These are phyloP conservation scores for Podospora fimiseda DNA, from an alignment of 495 filamentous ascomycete species.

Conservation along the genomic window DNA sequence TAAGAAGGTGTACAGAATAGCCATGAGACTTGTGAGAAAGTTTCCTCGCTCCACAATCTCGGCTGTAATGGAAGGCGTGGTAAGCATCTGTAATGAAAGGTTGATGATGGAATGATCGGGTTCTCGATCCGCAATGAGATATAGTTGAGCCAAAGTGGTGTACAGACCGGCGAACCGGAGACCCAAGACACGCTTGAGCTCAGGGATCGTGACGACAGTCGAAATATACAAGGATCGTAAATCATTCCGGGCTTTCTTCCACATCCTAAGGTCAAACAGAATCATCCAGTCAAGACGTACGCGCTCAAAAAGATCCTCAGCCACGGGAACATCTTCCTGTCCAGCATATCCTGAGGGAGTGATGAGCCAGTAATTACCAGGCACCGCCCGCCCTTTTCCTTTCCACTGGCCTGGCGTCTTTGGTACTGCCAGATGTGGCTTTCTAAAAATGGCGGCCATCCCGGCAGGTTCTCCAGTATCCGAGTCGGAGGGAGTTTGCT, in stretches of 20 bases:
- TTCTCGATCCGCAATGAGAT: constrained; percentile 92
- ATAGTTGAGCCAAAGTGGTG: constrained; percentile 86
- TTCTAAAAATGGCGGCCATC: constrained; percentile 42
- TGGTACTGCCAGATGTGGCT: constrained; percentile 50
- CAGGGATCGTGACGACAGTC: constrained; percentile 87
- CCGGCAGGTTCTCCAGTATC: constrained; percentile 53
- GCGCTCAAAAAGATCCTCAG: constrained; percentile 81
- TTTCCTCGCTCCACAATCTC: constrained; percentile 95
- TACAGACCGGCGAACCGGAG: constrained; percentile 90
- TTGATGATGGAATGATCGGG: constrained; percentile 99
- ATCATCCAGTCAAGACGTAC: constrained; percentile 93
- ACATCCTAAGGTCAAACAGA: constrained; percentile 90
- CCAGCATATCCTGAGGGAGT: constrained; percentile 60
- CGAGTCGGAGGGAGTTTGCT: constrained; percentile 54
- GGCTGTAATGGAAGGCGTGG: constrained; percentile 89
- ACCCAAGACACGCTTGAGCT: constrained; percentile 94
- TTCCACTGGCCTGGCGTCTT: constrained; percentile 44
- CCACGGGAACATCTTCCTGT: constrained; percentile 52
- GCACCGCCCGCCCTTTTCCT: constrained; percentile 31
- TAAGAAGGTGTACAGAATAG: constrained; percentile 94
- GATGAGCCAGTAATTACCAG: constrained; percentile 80
- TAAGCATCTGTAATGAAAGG: constrained; percentile 90
- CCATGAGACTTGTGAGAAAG: constrained; percentile 88
- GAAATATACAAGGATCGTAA: constrained; percentile 92
- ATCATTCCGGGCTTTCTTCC: constrained; percentile 90